phyloP scores from a whole-genome alignment of 73 alveolate genomes.

The Tetrahymena thermophila region DNA sequence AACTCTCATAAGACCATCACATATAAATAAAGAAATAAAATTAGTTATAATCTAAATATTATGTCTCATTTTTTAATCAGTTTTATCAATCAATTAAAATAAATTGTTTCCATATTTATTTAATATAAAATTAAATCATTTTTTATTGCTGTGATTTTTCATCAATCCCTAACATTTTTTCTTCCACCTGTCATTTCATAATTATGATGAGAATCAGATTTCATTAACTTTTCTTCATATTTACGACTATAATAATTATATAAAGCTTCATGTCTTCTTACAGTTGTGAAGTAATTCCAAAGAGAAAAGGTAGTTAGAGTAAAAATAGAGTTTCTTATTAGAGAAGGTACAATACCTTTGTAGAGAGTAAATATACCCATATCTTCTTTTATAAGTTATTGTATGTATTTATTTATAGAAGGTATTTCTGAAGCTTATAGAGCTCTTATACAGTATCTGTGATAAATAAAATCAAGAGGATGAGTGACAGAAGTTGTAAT shows the following conservation, averaged over 20 bases:
- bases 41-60: too few relatives aligned
- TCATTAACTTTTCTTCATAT: background rate
- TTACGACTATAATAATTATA: background rate
- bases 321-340: background rate
- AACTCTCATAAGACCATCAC: too few relatives aligned
- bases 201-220: background rate
- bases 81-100: too few relatives aligned
- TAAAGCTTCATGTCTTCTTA: background rate
- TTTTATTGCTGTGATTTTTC: background rate
- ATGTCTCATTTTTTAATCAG: too few relatives aligned
- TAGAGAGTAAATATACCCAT: background rate
- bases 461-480: background rate
- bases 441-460: background rate
- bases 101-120: background rate
- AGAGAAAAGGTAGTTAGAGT: background rate
- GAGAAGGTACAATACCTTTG: background rate
- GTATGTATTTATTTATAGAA: background rate
- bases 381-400: background rate
- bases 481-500: background rate
- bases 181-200: background rate
- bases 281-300: background rate
- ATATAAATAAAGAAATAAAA: too few relatives aligned
- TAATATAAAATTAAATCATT: background rate
- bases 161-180: background rate
- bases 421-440: background rate